Evolutionary conservation across 2,329 filamentous ascomycete species (phyloP).

Genomic region (Xylaria multiplex): DNA sequence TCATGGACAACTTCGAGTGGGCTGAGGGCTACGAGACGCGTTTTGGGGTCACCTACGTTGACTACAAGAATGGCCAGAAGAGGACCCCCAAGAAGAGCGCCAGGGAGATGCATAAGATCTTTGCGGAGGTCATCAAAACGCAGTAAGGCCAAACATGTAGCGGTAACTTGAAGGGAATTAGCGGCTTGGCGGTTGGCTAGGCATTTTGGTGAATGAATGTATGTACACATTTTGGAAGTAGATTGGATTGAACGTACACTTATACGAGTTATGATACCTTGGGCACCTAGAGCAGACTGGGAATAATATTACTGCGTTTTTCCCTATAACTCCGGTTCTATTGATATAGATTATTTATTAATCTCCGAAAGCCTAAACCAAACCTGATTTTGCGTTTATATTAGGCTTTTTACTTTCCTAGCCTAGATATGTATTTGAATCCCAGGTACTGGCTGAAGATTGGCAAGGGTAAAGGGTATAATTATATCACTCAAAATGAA

Average conservation of each 20-base stretch:
- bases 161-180: conserved; percentile 2
- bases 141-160: conserved; percentile 47
- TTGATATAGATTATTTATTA: not conserved
- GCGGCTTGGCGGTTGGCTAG: not conserved
- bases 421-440: no score
- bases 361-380: not conserved
- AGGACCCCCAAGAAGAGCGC: conserved; percentile 87
- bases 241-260: conserved; percentile 15
- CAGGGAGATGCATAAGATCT: conserved; percentile 74
- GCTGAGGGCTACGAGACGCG: conserved; percentile 90
- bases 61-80: conserved; percentile 83
- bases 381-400: not conserved
- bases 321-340: not conserved
- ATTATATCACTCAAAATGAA: no score
- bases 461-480: no score
- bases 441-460: no score
- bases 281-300: conserved; percentile 13
- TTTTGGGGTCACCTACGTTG: conserved; percentile 85
- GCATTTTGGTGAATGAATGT: conserved; percentile 1
- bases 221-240: conserved; percentile 23
- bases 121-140: conserved; percentile 76
- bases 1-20: conserved; percentile 93
- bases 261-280: conserved; percentile 30
- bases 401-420: no score
- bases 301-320: conserved; percentile 61